Evolutionary conservation across 2,329 filamentous ascomycete genomes (phyloP).

Genomic region (Aspergillus japonicus): DNA sequence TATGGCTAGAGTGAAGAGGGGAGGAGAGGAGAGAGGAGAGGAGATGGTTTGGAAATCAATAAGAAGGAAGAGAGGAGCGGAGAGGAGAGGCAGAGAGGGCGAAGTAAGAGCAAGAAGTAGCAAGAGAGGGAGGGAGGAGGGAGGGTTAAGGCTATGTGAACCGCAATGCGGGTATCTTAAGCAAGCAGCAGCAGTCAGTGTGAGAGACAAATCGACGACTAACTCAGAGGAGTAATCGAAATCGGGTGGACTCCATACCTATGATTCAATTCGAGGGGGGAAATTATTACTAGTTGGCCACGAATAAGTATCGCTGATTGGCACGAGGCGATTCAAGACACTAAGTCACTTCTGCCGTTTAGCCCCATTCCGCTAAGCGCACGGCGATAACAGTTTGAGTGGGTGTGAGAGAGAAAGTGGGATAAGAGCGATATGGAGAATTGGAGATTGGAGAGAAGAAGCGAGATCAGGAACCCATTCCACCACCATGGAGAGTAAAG

Average conservation of each 20-base stretch:
- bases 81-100: conserved; percentile 3
- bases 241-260: conserved; percentile 6
- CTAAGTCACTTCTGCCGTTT: conserved; percentile 1
- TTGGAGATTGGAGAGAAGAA: neutral
- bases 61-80: conserved; percentile 2
- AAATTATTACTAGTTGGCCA: neutral
- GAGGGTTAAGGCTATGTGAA: neutral
- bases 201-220: conserved; percentile 2
- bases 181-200: conserved; percentile 1
- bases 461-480: neutral
- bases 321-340: conserved; percentile 1
- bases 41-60: neutral
- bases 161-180: conserved; percentile 6
- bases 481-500: neutral
- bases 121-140: neutral
- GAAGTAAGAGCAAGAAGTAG: conserved; percentile 5
- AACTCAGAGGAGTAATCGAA: conserved; percentile 8
- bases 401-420: neutral
- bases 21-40: conserved; percentile 4
- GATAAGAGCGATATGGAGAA: neutral
- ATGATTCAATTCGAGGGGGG: conserved; percentile 9
- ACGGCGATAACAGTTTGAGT: neutral
- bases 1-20: conserved; percentile 16
- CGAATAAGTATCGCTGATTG: neutral
- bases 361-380: conserved; percentile 4